phyloP scores from a whole-genome alignment of 2,329 filamentous ascomycete genomes.

The Aureobasidium sp. region DNA sequence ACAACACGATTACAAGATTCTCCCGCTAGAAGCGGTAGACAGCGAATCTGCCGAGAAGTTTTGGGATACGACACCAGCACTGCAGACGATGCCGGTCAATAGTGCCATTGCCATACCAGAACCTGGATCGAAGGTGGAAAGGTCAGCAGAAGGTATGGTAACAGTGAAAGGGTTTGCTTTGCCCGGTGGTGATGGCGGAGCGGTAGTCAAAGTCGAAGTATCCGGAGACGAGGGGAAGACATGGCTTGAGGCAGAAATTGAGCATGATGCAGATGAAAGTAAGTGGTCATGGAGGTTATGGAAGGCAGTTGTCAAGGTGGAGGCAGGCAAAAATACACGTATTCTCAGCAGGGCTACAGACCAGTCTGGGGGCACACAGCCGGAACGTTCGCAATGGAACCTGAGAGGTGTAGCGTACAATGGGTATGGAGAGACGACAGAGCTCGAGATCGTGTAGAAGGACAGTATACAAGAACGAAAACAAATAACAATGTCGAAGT shows the following conservation, averaged over 20 bases:
- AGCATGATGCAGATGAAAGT: constrained; percentile 43
- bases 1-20: constrained; percentile 61
- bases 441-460: constrained; percentile 38
- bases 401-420: constrained; percentile 54
- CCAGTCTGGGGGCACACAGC: constrained; percentile 60
- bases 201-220: constrained; percentile 61
- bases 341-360: constrained; percentile 61
- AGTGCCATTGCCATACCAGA: constrained; percentile 52
- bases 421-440: constrained; percentile 49
- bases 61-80: constrained; percentile 48
- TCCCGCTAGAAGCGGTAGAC: constrained; percentile 48
- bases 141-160: constrained; percentile 22
- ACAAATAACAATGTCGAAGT: neutral
- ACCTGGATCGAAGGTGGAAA: constrained; percentile 20
- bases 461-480: neutral
- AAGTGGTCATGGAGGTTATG: constrained; percentile 62
- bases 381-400: constrained; percentile 54
- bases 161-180: constrained; percentile 58
- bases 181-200: constrained; percentile 58
- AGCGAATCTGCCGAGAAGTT: constrained; percentile 55
- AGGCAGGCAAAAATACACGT: constrained; percentile 42
- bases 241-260: constrained; percentile 57
- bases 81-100: constrained; percentile 63
- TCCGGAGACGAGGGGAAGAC: constrained; percentile 56
- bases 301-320: constrained; percentile 38